phyloP scores from a whole-genome alignment of 1,284 basidiomycete genomes.

The Anthracocystis walkeri region DNA sequence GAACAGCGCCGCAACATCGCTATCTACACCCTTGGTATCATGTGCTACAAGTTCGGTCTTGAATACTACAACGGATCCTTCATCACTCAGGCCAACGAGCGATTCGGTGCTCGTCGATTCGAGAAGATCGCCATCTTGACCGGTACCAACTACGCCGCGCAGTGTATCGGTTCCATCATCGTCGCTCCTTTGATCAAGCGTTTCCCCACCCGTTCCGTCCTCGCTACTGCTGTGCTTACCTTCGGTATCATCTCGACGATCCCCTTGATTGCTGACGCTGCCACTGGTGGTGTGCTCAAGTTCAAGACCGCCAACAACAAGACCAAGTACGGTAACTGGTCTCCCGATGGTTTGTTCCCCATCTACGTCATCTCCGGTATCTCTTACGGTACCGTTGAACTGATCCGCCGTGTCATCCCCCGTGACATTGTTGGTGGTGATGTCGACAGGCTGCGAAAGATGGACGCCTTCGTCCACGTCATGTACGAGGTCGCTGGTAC shows the following conservation, averaged over 20 bases:
- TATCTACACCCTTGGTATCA: slow-evolving; percentile 60
- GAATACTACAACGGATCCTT: slow-evolving; percentile 62
- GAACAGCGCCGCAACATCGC: slow-evolving; percentile 61
- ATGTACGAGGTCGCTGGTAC: slow-evolving; percentile 71
- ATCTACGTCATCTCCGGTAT: slow-evolving; percentile 67
- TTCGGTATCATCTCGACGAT: slow-evolving; percentile 68
- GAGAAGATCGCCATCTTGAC: slow-evolving; percentile 64
- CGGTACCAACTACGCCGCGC: slow-evolving; percentile 67
- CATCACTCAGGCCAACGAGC: slow-evolving; percentile 65
- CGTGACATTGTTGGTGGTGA: slow-evolving; percentile 68
- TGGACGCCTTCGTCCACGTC: slow-evolving; percentile 70
- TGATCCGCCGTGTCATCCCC: slow-evolving; percentile 70
- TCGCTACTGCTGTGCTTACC: slow-evolving; percentile 65
- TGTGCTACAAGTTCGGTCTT: slow-evolving; percentile 60
- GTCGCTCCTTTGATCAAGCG: slow-evolving; percentile 69
- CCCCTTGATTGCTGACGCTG: slow-evolving; percentile 69
- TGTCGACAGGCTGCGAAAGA: slow-evolving; percentile 65
- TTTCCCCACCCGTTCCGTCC: slow-evolving; percentile 69
- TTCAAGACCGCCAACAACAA: slow-evolving; percentile 61
- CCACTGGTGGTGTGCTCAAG: slow-evolving; percentile 65
- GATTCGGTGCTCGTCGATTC: slow-evolving; percentile 56
- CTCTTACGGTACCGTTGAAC: slow-evolving; percentile 70
- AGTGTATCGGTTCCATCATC: slow-evolving; percentile 65
- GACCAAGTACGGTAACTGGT: slow-evolving; percentile 67
- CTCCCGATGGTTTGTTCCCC: slow-evolving; percentile 68